Evolutionary conservation across 2,329 filamentous ascomycete genomes (phyloP).

Genomic region (Colletotrichum liaoningense): DNA sequence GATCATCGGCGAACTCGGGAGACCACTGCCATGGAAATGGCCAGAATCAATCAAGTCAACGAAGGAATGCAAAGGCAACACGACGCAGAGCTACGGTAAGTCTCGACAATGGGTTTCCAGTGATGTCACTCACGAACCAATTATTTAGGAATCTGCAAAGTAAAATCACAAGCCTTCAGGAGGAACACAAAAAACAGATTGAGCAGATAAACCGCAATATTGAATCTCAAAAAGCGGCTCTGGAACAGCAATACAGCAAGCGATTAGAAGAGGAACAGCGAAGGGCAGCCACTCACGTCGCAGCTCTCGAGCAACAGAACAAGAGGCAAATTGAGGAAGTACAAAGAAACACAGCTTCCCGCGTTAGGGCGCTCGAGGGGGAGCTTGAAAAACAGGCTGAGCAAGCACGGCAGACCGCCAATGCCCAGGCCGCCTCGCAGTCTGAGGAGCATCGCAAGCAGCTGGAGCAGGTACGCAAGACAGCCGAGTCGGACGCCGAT

Average conservation of each 20-base stretch:
- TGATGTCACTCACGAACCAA: background rate
- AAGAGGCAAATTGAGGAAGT: conserved; percentile 19
- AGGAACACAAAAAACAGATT: conserved; percentile 35
- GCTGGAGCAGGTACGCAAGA: conserved; percentile 59
- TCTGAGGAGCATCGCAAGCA: conserved; percentile 51
- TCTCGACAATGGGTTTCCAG: conserved; percentile 19
- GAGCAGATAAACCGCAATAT: conserved; percentile 57
- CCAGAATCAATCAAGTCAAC: conserved; percentile 72
- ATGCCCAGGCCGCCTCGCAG: conserved; percentile 37
- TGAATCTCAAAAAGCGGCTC: conserved; percentile 56
- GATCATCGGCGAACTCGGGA: conserved; percentile 77
- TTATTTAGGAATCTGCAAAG: conserved; percentile 28
- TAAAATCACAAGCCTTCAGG: conserved; percentile 34
- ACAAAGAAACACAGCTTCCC: background rate
- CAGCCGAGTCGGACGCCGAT: conserved; percentile 60
- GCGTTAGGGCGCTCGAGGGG: conserved; percentile 31
- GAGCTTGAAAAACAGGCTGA: conserved; percentile 43
- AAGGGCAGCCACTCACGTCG: conserved; percentile 4
- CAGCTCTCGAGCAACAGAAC: conserved; percentile 31
- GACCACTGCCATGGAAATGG: conserved; percentile 62
- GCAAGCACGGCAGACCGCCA: conserved; percentile 48
- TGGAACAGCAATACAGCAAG: conserved; percentile 45
- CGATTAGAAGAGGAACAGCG: conserved; percentile 39
- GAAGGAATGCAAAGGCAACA: conserved; percentile 78
- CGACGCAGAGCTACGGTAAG: conserved; percentile 71